phyloP scores from a whole-genome alignment of 306 rosid genomes.

The Rosa multiflora region DNA sequence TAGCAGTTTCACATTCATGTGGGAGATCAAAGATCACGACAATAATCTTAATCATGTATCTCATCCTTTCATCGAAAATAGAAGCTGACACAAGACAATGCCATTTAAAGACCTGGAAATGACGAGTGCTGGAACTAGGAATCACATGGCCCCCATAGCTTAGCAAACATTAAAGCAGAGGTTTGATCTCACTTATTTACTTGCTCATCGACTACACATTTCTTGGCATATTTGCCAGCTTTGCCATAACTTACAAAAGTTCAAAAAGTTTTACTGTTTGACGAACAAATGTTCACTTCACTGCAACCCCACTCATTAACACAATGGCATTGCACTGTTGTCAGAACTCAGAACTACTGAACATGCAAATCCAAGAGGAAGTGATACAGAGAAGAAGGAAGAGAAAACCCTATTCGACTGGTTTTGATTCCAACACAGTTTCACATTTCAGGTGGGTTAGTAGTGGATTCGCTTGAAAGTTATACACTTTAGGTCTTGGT shows the following conservation, averaged over 20 bases:
- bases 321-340: too few species aligned
- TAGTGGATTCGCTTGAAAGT: neutral
- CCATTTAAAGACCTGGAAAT: neutral
- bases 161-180: neutral
- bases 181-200: neutral
- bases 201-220: neutral
- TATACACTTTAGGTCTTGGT: neutral
- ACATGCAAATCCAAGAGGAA: too few species aligned
- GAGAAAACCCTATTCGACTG: too few species aligned
- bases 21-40: conserved; percentile 20
- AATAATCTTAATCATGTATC: neutral
- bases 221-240: neutral
- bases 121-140: conserved; percentile 12
- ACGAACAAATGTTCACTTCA: neutral
- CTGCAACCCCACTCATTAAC: neutral
- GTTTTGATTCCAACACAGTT: too few species aligned
- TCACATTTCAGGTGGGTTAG: neutral
- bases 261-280: neutral
- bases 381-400: too few species aligned
- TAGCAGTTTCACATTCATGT: neutral
- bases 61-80: neutral
- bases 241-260: neutral
- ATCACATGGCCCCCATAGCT: neutral
- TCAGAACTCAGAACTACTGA: too few species aligned
- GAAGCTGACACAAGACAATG: conserved; percentile 10